Evolutionary conservation across 2,329 filamentous ascomycete genomes (phyloP).

Genomic region (Colletotrichum liriopes): DNA sequence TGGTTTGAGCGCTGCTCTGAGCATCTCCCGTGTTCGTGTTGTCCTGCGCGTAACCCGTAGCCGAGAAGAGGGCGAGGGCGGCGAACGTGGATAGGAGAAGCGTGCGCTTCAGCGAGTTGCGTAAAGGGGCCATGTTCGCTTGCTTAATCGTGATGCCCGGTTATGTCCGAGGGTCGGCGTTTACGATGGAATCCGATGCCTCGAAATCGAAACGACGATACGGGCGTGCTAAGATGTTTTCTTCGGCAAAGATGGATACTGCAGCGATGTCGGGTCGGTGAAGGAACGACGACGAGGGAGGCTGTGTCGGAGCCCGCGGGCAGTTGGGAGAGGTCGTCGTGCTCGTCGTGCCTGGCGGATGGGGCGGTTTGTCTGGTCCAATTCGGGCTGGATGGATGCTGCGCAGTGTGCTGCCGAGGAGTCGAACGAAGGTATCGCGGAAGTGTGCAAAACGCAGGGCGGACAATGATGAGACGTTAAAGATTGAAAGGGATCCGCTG

Average conservation of each 20-base stretch:
- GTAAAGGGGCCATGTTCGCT: conserved; percentile 37
- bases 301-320: conserved; percentile 8
- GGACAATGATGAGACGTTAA: conserved; percentile 18
- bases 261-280: conserved; percentile 1
- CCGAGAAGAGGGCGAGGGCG: conserved; percentile 49
- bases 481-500: conserved; percentile 16
- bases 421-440: conserved; percentile 33
- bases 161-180: not conserved
- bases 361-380: conserved; percentile 19
- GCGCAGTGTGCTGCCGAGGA: conserved; percentile 2
- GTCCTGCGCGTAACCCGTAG: conserved; percentile 53
- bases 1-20: conserved; percentile 14
- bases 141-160: not conserved
- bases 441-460: conserved; percentile 27
- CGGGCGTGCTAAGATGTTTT: not conserved
- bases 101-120: conserved; percentile 40
- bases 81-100: conserved; percentile 90
- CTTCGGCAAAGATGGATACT: not conserved
- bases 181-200: conserved; percentile 12
- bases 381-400: conserved; percentile 2
- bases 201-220: conserved; percentile 1
- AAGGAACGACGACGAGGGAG: conserved; percentile 9
- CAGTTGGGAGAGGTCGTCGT: conserved; percentile 17
- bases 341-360: conserved; percentile 29
- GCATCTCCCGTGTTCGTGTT: conserved; percentile 35